Percentiles rank a stretch among this genome's conserved stretches.
Evolutionary conservation across 116 monocot species (phyloP).

Genomic region (Dioscorea cayenensis): DNA sequence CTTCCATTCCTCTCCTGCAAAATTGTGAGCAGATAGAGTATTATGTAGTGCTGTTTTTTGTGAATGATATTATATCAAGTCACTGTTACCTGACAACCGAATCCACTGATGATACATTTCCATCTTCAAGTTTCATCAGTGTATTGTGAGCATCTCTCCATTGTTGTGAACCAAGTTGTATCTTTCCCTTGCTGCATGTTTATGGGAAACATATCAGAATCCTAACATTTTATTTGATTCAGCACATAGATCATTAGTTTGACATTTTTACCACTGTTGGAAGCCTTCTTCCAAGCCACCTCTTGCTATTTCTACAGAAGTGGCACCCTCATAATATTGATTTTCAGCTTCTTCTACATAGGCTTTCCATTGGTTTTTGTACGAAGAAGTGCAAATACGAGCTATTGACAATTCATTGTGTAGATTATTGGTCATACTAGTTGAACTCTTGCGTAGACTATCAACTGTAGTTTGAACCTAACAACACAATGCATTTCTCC

Average conservation of each 20-base stretch:
- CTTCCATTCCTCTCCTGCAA: constrained; percentile 48
- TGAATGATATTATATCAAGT: too few relatives aligned
- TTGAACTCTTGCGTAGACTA: constrained; percentile 53
- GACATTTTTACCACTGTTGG: constrained; percentile 35
- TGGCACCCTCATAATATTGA: constrained; percentile 16
- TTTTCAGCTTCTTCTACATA: constrained; percentile 36
- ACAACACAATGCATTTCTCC: not conserved
- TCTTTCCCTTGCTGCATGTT: constrained; percentile 32
- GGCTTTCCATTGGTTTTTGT: constrained; percentile 33
- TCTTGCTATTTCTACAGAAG: constrained; percentile 23
- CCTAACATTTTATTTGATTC: not conserved
- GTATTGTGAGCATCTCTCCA: constrained; percentile 59
- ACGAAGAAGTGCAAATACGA: constrained; percentile 37
- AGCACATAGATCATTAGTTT: not conserved
- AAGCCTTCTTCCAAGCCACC: constrained; percentile 18
- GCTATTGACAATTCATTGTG: constrained; percentile 70
- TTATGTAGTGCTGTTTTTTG: not conserved
- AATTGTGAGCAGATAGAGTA: not conserved
- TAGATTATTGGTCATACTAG: constrained; percentile 50
- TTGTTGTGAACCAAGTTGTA: constrained; percentile 36
- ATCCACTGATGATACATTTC: constrained; percentile 37
- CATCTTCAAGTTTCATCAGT: constrained; percentile 28
- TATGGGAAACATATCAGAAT: not conserved
- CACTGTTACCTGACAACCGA: constrained; percentile 45
- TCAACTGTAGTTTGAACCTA: constrained; percentile 83